phyloP scores from a whole-genome alignment of 108 stramenopile genomes.

The Discostella pseudostelligera region DNA sequence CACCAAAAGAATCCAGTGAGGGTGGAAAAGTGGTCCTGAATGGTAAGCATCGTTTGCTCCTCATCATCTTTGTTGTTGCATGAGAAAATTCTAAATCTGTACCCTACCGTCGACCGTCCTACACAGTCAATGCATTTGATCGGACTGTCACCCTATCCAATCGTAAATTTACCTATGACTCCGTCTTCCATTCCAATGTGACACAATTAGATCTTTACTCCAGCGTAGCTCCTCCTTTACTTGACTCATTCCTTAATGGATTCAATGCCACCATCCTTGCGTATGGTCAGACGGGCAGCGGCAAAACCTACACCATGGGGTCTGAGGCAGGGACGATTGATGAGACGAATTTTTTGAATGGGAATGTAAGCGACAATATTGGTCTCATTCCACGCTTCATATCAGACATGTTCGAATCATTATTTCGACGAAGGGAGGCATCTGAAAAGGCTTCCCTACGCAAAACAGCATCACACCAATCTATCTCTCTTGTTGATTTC shows the following conservation, averaged over 20 bases:
- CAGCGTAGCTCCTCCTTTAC: conserved; percentile 66
- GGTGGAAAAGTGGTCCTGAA: conserved; percentile 62
- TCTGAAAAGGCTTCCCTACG: conserved; percentile 39
- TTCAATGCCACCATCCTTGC: conserved; percentile 86
- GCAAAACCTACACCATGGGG: conserved; percentile 84
- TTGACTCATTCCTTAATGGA: conserved; percentile 83
- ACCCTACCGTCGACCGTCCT: background rate
- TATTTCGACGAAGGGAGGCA: conserved; percentile 40
- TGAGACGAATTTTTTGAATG: conserved; percentile 29
- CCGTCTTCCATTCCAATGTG: conserved; percentile 64
- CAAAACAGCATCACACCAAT: conserved; percentile 1
- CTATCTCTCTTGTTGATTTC: conserved; percentile 52
- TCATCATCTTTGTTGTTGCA: background rate
- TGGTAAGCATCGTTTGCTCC: conserved; percentile 1
- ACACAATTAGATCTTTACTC: conserved; percentile 71
- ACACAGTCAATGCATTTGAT: conserved; percentile 32
- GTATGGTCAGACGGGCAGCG: conserved; percentile 63
- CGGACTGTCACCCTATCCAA: conserved; percentile 59
- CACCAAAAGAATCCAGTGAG: conserved; percentile 62
- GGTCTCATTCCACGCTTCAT: conserved; percentile 91
- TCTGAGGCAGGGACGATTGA: conserved; percentile 65
- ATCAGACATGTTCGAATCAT: conserved; percentile 70
- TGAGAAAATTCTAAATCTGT: background rate
- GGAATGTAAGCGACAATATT: conserved; percentile 43
- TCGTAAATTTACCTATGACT: conserved; percentile 77